A percentile compares a stretch with the other conserved stretches of the same genome.
phyloP scores from a whole-genome alignment of 2,329 filamentous ascomycete genomes.

The Paraconiothyrium sp. region DNA sequence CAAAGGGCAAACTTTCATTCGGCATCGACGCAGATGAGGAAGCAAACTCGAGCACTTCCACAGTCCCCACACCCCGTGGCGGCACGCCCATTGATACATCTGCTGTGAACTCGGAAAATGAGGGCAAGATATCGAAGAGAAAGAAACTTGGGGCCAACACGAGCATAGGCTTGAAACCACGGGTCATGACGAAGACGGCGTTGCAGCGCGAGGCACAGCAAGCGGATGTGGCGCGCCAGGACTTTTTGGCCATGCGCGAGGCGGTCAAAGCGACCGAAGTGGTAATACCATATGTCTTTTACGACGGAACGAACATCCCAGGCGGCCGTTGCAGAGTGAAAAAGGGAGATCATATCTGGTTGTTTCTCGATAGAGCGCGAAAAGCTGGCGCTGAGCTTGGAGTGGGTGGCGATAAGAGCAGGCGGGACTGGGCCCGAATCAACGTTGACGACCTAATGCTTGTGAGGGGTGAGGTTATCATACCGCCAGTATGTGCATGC shows the following conservation, averaged over 20 bases:
- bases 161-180: conserved; percentile 68
- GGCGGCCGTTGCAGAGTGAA: conserved; percentile 86
- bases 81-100: conserved; percentile 51
- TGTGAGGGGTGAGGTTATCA: conserved; percentile 87
- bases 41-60: conserved; percentile 56
- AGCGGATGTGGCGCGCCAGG: conserved; percentile 76
- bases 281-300: conserved; percentile 93
- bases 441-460: conserved; percentile 96
- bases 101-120: conserved; percentile 42
- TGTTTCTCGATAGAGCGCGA: conserved; percentile 89
- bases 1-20: conserved; percentile 73
- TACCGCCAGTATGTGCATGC: conserved; percentile 77
- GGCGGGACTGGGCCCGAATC: conserved; percentile 89
- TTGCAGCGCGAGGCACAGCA: conserved; percentile 82
- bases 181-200: conserved; percentile 77
- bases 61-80: conserved; percentile 51
- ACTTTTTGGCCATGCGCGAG: conserved; percentile 85
- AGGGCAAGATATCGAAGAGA: conserved; percentile 54
- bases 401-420: conserved; percentile 72
- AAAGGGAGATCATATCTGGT: conserved; percentile 92
- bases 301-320: conserved; percentile 90
- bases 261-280: conserved; percentile 90
- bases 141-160: conserved; percentile 69
- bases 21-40: conserved; percentile 74
- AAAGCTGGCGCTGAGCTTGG: conserved; percentile 88